Conservation (phyloP, 441 rosid species). For the Lepidium campestre region DNA sequence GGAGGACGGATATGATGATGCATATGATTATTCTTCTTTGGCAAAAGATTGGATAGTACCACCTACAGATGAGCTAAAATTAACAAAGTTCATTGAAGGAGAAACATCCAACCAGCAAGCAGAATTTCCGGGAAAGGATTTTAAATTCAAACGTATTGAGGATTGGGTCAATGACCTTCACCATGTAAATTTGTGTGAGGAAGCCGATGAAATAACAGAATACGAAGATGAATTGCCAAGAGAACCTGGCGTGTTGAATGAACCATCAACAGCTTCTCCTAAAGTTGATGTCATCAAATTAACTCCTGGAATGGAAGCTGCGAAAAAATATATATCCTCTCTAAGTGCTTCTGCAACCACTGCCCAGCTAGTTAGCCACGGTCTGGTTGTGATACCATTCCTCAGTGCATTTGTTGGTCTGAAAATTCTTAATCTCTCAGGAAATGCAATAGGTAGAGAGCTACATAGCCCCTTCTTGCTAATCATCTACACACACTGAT, state of each 20-base stretch:
- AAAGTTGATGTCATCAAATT: slow-evolving; percentile 42
- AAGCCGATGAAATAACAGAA: slow-evolving; percentile 33
- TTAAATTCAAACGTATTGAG: slow-evolving; percentile 63
- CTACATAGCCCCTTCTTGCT: slow-evolving; percentile 15
- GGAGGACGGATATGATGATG: slow-evolving; percentile 42
- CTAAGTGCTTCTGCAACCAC: slow-evolving; percentile 58
- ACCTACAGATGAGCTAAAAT: slow-evolving; percentile 41
- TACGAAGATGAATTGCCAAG: slow-evolving; percentile 27
- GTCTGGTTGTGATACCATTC: slow-evolving; percentile 67
- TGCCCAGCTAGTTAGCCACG: slow-evolving; percentile 73
- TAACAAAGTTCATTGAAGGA: slow-evolving; percentile 33
- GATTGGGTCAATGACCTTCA: slow-evolving; percentile 85
- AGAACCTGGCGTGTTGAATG: slow-evolving; percentile 28
- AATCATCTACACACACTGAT: neutral
- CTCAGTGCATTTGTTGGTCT: slow-evolving; percentile 69
- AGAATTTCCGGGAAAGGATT: slow-evolving; percentile 52
- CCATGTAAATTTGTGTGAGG: slow-evolving; percentile 50
- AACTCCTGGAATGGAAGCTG: slow-evolving; percentile 69
- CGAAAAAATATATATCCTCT: slow-evolving; percentile 66
- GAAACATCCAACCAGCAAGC: slow-evolving; percentile 41
- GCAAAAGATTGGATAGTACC: slow-evolving; percentile 77
- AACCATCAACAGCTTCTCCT: slow-evolving; percentile 23
- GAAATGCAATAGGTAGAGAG: slow-evolving; percentile 67
- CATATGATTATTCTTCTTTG: slow-evolving; percentile 45
- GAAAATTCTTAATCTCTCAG: slow-evolving; percentile 83